These are phyloP conservation scores for Przewalskia tangutica DNA, from an alignment of 257 asterid genomes.

Conservation along the genomic window DNA sequence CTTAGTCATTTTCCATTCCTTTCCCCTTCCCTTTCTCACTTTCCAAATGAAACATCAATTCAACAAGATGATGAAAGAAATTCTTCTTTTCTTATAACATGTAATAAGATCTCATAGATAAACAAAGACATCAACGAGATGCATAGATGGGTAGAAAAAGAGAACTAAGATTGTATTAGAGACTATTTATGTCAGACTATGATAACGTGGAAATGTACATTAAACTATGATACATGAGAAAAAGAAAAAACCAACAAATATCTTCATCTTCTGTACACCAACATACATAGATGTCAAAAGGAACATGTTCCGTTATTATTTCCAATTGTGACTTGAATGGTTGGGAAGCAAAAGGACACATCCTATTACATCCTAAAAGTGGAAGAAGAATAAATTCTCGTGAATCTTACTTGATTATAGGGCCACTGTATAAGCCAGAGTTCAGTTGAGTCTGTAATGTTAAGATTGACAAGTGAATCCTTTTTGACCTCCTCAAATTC, in stretches of 20 bases:
- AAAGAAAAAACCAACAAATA: background rate
- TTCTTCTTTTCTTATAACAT: background rate
- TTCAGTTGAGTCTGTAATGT: constrained; percentile 45
- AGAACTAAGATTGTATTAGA: background rate
- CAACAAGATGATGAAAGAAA: background rate
- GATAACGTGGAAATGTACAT: background rate
- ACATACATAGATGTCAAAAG: background rate
- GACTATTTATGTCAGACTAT: background rate
- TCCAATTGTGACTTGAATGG: background rate
- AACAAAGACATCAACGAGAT: background rate
- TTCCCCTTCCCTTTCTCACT: background rate
- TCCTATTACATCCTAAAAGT: background rate
- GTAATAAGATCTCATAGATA: background rate
- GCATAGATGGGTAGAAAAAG: background rate
- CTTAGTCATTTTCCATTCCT: background rate
- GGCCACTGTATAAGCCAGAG: constrained; percentile 80
- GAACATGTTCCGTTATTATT: background rate
- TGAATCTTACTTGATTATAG: constrained; percentile 29
- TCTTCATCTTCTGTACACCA: background rate
- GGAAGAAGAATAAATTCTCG: background rate
- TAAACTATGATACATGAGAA: background rate
- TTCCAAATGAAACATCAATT: background rate
- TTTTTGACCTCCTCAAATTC: constrained; percentile 45
- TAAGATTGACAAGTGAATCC: constrained; percentile 41
- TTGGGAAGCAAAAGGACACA: background rate